A percentile compares a stretch with the other conserved stretches of the same genome.
These are phyloP conservation scores for Chenopodium berlandieri DNA, from an alignment of 148 eudicot species.

Conservation along the genomic window DNA sequence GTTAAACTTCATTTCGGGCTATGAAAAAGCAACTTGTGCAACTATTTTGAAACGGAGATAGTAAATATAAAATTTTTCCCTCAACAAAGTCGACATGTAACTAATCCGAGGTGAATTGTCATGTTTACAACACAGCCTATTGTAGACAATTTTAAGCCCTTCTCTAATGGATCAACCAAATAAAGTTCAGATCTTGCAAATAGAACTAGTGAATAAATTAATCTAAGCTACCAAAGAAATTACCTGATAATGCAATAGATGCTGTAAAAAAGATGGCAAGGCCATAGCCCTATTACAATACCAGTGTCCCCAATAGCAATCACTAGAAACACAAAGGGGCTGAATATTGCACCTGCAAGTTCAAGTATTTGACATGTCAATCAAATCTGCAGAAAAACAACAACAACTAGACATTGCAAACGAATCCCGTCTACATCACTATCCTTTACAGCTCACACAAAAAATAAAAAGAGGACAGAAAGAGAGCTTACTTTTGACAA, in stretches of 20 bases:
- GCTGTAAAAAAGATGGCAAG: constrained; percentile 34
- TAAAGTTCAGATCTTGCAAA: constrained; percentile 16
- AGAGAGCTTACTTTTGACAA: constrained; percentile 29
- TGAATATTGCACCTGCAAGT: constrained; percentile 33
- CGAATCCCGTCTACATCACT: neutral
- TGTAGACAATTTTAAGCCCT: neutral
- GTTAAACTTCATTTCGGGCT: no score
- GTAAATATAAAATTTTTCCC: no score
- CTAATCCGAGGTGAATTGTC: no score
- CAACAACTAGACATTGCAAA: no score
- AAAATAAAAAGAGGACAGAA: neutral
- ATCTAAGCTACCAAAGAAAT: neutral
- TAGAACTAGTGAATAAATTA: neutral
- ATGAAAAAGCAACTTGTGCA: no score
- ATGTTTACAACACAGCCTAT: neutral
- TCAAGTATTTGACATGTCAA: neutral
- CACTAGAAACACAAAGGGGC: constrained; percentile 32
- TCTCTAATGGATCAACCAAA: neutral
- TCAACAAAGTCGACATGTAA: no score
- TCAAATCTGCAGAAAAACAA: neutral
- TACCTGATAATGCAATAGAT: constrained; percentile 34
- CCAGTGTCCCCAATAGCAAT: constrained; percentile 34
- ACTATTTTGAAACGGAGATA: no score
- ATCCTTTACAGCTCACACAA: no score
- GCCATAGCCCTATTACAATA: constrained; percentile 33